A percentile compares a stretch with the other conserved stretches of the same genome.
Conservation (phyloP, 257 asterid genomes). For the Nicotiana benthamiana region DNA sequence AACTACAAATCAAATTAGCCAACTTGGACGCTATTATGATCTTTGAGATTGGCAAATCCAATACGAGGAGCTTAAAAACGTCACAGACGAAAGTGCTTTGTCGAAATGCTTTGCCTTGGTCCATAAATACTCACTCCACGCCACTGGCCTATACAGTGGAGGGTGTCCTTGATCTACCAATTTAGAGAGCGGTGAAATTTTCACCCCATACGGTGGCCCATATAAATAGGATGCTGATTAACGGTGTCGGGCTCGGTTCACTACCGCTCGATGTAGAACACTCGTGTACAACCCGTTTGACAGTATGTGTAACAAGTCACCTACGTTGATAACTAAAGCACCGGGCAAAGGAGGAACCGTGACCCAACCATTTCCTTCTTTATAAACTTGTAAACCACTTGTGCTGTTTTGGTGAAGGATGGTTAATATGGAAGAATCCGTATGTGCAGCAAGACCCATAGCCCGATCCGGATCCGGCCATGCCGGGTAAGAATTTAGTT, state of each 20-base stretch:
- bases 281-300: slow-evolving; percentile 77
- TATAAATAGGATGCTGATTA: slow-evolving; percentile 57
- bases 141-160: slow-evolving; percentile 58
- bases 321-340: slow-evolving; percentile 63
- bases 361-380: no score
- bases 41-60: slow-evolving; percentile 40
- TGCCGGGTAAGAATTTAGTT: no score
- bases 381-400: no score
- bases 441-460: no score
- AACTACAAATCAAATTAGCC: slow-evolving; percentile 14
- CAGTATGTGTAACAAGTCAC: slow-evolving; percentile 74
- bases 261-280: slow-evolving; percentile 77
- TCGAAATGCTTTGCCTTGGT: slow-evolving; percentile 73
- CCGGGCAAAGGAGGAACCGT: slow-evolving; percentile 56
- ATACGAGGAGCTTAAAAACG: slow-evolving; percentile 36
- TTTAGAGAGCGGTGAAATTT: slow-evolving; percentile 52
- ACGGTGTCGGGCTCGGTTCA: slow-evolving; percentile 55
- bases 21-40: slow-evolving; percentile 41
- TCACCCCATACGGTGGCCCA: slow-evolving; percentile 65
- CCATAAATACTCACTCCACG: slow-evolving; percentile 78
- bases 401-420: no score
- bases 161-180: slow-evolving; percentile 48
- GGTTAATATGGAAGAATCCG: no score
- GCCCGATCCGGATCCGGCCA: no score
- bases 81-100: slow-evolving; percentile 61